Evolutionary conservation across 306 rosid genomes (phyloP), one percentile per base, ranked within the genome.

Genomic region (Sindora glabra): DNA sequence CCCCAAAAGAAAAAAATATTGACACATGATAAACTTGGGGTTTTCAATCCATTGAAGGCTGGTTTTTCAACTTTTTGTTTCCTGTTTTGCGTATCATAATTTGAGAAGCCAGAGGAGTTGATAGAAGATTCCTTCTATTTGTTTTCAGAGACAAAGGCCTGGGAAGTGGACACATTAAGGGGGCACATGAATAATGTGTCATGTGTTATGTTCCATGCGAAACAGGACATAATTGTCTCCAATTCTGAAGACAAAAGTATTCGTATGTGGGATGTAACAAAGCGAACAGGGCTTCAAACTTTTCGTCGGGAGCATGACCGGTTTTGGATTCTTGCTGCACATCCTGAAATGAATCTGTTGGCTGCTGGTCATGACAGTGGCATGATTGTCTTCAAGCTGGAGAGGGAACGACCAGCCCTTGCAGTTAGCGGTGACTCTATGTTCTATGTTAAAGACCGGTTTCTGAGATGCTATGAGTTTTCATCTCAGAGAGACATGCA

Each of bases 331-430:
- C 97, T 91, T 64, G 74, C 96, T 24, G 77, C 96, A 53, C 97
- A 91, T 67, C 97, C 97, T 46, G 96, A 91, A 79, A 87, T 91
- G 96, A 90, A 90, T 78, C 78, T 90, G 58, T 75, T 90, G 81
- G 97, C 97, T 18, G 97, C 97, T 22, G 97, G 96, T 57, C 97
- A 91, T 76, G 97, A 91, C 68, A 91, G 95, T 64, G 97, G 97
- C 53, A 83, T 91, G 97, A 85, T 91, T 36, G 97, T 91, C 44
- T 91, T 91, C 59, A 91, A 91, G 78, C 64, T 91, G 67, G 97
- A 85, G 81, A 85, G 97, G 68, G 97, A 91, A 54, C 88, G 97
- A 5, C 97, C 96, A 0, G 96, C 96, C 25, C 83, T 91, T 59
- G 80, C 87, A 0, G 83, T 87, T 36, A 91, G 97, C 69, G 96